Evolutionary conservation across 176 grass and related monocot species (phyloP).

Genomic region (Thinopyrum elongatum): DNA sequence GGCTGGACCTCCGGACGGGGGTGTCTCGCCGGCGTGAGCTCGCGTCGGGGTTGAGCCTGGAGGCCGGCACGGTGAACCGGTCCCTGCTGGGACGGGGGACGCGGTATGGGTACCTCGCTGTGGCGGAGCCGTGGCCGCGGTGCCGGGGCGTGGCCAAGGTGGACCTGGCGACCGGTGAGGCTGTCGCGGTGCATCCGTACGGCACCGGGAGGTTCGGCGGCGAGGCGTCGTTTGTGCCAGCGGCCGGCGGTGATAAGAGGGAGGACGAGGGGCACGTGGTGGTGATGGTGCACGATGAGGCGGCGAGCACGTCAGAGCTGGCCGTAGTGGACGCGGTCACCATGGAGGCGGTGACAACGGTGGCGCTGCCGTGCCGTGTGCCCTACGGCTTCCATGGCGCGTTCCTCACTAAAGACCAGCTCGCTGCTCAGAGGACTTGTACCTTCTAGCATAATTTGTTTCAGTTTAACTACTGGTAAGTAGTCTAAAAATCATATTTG

Average conservation of each 20-base stretch:
- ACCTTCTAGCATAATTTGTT: no score
- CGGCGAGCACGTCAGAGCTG: constrained; percentile 27
- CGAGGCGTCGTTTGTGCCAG: constrained; percentile 42
- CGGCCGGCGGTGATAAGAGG: constrained; percentile 4
- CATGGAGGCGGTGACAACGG: constrained; percentile 38
- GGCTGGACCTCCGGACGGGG: not conserved
- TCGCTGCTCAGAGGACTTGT: not conserved
- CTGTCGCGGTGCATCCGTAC: constrained; percentile 25
- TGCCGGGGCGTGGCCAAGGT: constrained; percentile 49
- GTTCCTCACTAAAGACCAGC: constrained; percentile 32
- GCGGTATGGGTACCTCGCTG: constrained; percentile 44
- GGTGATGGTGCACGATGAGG: constrained; percentile 44
- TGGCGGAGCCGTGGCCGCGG: constrained; percentile 23
- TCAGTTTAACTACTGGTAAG: no score
- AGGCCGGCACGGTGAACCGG: constrained; percentile 55
- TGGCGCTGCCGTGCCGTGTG: constrained; percentile 49
- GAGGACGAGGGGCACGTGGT: constrained; percentile 49
- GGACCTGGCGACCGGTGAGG: constrained; percentile 40
- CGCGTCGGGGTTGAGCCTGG: constrained; percentile 28
- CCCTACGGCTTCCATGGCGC: constrained; percentile 60
- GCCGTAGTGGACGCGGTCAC: constrained; percentile 34
- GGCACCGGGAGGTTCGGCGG: constrained; percentile 34
- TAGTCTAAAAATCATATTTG: no score
- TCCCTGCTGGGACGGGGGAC: constrained; percentile 39
- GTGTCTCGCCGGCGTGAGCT: not conserved